Conservation (phyloP, 202 grass and related monocot genomes). For the Eragrostis tef region DNA sequence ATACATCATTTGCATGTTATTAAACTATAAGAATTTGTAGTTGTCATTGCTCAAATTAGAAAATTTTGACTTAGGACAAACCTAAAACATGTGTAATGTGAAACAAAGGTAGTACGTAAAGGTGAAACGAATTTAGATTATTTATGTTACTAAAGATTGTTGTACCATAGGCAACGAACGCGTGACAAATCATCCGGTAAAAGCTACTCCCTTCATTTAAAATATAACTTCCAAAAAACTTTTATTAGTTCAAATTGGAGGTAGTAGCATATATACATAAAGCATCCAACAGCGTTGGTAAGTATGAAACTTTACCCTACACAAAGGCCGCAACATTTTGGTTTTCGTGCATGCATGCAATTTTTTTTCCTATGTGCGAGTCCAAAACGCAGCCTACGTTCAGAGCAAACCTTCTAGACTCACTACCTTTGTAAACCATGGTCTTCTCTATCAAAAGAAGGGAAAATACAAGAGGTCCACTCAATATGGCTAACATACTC, state of each 20-base stretch:
- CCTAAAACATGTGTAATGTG: too few species aligned
- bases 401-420: not conserved
- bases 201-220: not conserved
- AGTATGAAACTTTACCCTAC: not conserved
- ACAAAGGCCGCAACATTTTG: not conserved
- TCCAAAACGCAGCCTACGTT: not conserved
- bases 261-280: slow-evolving; percentile 8
- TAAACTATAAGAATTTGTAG: too few species aligned
- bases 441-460: not conserved
- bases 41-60: too few species aligned
- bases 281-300: not conserved
- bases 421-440: not conserved
- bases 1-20: too few species aligned
- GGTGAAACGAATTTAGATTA: slow-evolving; percentile 6
- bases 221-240: not conserved
- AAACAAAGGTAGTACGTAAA: slow-evolving; percentile 13
- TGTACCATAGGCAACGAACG: not conserved
- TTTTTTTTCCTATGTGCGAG: not conserved
- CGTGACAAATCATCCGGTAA: slow-evolving; percentile 22
- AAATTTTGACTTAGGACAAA: too few species aligned
- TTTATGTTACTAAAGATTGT: slow-evolving; percentile 4
- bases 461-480: not conserved
- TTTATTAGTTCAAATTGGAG: not conserved
- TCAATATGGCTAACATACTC: slow-evolving; percentile 3
- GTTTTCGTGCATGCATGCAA: not conserved